Conservation (phyloP, 169 alveolate species). For the Plasmodium falciparum region DNA sequence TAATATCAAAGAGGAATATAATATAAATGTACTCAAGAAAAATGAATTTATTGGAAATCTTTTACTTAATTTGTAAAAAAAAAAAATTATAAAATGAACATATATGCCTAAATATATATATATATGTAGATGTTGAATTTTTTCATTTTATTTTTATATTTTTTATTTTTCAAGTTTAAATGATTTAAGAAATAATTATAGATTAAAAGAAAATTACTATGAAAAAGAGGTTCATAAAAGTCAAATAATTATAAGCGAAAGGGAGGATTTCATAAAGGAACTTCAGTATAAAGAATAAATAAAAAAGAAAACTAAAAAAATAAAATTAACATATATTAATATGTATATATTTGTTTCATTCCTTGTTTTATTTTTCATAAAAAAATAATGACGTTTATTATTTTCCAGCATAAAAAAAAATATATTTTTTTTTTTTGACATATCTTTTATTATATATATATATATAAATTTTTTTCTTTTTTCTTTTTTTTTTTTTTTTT, state of each 20-base stretch:
- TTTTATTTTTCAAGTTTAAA: slow-evolving; percentile 30
- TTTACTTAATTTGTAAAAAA: slow-evolving; percentile 44
- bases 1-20: slow-evolving; percentile 59
- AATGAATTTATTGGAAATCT: slow-evolving; percentile 55
- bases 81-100: not conserved
- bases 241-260: slow-evolving; percentile 34
- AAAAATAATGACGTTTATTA: not conserved
- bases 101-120: not conserved
- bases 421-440: not conserved
- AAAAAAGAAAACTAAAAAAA: too few species aligned
- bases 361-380: slow-evolving; percentile 2
- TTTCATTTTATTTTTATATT: not conserved
- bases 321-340: too few species aligned
- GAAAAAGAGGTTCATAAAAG: slow-evolving; percentile 46
- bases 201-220: slow-evolving; percentile 53
- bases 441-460: not conserved
- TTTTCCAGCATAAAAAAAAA: not conserved
- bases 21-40: slow-evolving; percentile 47
- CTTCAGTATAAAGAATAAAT: slow-evolving; percentile 29
- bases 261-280: slow-evolving; percentile 54
- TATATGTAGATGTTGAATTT: not conserved
- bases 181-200: slow-evolving; percentile 45
- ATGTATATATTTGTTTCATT: not conserved
- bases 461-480: too few species aligned
- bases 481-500: slow-evolving; percentile 11